These are phyloP conservation scores for Gardenia jasminoides DNA, from an alignment of 257 asterid species.

Conservation along the genomic window DNA sequence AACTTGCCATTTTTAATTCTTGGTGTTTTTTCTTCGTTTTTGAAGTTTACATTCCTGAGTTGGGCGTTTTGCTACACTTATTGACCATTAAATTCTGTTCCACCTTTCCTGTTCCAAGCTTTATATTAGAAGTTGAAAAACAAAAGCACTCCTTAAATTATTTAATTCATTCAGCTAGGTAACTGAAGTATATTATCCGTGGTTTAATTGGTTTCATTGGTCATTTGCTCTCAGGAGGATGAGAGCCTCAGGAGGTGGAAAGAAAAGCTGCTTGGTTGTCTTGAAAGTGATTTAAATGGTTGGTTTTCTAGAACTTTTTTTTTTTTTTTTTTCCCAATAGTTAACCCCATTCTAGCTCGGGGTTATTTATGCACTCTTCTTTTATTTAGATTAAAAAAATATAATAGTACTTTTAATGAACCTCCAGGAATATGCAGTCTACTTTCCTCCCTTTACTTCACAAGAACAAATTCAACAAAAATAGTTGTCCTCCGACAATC, in stretches of 20 bases:
- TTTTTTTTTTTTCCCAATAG: too few relatives aligned
- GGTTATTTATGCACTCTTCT: too few relatives aligned
- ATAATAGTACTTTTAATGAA: too few relatives aligned
- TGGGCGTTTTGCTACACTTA: neutral
- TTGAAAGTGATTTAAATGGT: slow-evolving; percentile 71
- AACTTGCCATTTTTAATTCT: neutral
- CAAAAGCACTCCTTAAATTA: neutral
- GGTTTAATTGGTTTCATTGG: slow-evolving; percentile 2
- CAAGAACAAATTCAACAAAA: too few relatives aligned
- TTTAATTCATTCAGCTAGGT: neutral
- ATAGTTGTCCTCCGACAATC: too few relatives aligned
- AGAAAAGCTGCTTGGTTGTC: slow-evolving; percentile 78
- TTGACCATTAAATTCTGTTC: neutral
- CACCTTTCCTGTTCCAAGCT: neutral
- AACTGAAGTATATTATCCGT: neutral
- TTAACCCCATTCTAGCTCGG: neutral
- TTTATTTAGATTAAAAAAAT: too few relatives aligned
- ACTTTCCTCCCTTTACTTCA: too few relatives aligned
- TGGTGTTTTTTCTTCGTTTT: neutral
- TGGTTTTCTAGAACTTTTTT: slow-evolving; percentile 20
- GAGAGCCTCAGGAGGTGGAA: slow-evolving; percentile 84
- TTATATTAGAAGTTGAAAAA: neutral
- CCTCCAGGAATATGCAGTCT: too few relatives aligned
- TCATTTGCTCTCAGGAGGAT: slow-evolving; percentile 48
- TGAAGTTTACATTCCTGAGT: neutral